These are phyloP conservation scores for Mesembryanthemum crystallinum DNA, from an alignment of 148 eudicot species.

Conservation along the genomic window DNA sequence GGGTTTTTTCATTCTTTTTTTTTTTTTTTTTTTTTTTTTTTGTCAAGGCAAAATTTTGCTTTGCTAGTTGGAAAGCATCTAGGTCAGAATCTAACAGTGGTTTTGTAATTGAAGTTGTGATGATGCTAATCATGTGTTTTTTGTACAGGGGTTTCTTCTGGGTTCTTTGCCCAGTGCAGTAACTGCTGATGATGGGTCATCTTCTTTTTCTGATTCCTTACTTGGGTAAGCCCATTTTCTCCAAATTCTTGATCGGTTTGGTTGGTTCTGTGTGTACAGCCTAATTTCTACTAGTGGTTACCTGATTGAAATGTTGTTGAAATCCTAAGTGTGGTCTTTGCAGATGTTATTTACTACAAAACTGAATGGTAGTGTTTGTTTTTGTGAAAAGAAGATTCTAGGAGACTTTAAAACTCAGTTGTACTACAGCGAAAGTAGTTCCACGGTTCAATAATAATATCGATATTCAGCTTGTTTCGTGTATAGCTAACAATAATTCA, in stretches of 20 bases:
- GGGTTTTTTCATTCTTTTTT: neutral
- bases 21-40: too few relatives aligned
- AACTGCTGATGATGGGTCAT: slow-evolving; percentile 30
- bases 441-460: neutral
- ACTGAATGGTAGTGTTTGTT: neutral
- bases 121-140: slow-evolving; percentile 1
- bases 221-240: slow-evolving; percentile 36
- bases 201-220: slow-evolving; percentile 23
- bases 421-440: neutral
- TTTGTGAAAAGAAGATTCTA: too few relatives aligned
- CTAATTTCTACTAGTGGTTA: too few relatives aligned
- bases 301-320: too few relatives aligned
- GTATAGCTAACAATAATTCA: neutral
- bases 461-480: neutral
- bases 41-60: neutral
- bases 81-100: neutral
- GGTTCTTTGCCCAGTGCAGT: slow-evolving; percentile 24
- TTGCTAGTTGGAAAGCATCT: neutral
- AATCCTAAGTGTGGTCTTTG: neutral
- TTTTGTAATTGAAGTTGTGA: slow-evolving; percentile 10
- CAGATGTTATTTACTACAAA: neutral
- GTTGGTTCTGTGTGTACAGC: neutral
- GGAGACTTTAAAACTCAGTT: neutral
- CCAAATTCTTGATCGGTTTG: neutral
- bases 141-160: slow-evolving; percentile 28